Evolutionary conservation across 345 rosid species (phyloP), one percentile per base, ranked within the genome.

Genomic region (Eucalyptus albens): DNA sequence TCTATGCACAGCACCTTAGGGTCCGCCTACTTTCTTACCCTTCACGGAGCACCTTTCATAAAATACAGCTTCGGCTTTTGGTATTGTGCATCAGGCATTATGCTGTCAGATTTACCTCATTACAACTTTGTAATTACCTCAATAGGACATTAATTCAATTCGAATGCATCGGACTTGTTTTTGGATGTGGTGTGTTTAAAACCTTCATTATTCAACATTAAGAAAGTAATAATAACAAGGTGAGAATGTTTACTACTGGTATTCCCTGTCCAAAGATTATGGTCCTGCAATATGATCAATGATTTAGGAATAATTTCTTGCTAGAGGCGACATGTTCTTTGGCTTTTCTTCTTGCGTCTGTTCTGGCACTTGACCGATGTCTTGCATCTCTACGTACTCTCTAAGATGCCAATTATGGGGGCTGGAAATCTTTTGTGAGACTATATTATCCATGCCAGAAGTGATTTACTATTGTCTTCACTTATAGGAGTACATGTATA

Each of bases 21-120:
- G 44, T 77, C 85, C 5, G 3, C 47, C 85, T 40, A 40, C 47
- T 77, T 21, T 40, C 40, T 65, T n/a, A 15, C 11, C 77, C 37
- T 65, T 65, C 11, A n/a, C 5, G 21, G 40, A 65, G 37, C 37
- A 9, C 77, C 31, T 77, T 42, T 6, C 27, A 40, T 40, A 77
- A 37, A 37, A 77, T 40, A 77, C 44, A 37, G 47, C 44, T 11
- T 77, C 5, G 13, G 12, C 47, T 21, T 77, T 77, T 1, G 92
- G 45, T 92, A 96, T 31, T 95, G 93, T 86, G 96, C 99, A 27
- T 94, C 94, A 62, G 95, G 95, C 53, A 89, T 92, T 80, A 88
- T 96, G 88, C 77, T n/a, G 77, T 65, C 77, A 65, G 37, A 65
- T 65, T 65, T n/a, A n/a, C 77, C 40, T n/a, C 31, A 7, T 77